Evolutionary conservation across 2,329 filamentous ascomycete species (phyloP).

Genomic region (Cercospora zeae-maydis): DNA sequence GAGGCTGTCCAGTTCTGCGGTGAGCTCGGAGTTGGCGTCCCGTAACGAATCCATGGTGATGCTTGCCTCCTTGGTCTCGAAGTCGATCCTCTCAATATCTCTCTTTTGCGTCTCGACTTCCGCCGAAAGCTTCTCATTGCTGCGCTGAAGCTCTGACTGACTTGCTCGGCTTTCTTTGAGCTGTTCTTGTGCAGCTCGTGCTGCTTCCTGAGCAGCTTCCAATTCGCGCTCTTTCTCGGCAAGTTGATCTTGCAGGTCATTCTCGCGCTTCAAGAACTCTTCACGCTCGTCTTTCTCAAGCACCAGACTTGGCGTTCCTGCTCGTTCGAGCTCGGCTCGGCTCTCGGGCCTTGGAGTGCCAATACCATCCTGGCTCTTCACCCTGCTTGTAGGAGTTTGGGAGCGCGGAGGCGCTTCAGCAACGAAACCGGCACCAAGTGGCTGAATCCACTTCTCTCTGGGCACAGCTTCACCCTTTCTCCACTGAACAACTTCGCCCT

Average conservation of each 20-base stretch:
- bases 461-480: slow-evolving; percentile 83
- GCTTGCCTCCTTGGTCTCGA: slow-evolving; percentile 92
- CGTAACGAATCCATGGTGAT: slow-evolving; percentile 98
- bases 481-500: slow-evolving; percentile 83
- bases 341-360: slow-evolving; percentile 58
- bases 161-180: slow-evolving; percentile 80
- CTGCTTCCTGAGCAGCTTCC: slow-evolving; percentile 70
- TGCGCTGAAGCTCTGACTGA: slow-evolving; percentile 75
- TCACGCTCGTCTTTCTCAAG: slow-evolving; percentile 96
- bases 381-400: slow-evolving; percentile 58
- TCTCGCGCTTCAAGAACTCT: slow-evolving; percentile 90
- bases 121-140: slow-evolving; percentile 80
- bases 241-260: slow-evolving; percentile 94
- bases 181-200: slow-evolving; percentile 83
- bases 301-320: slow-evolving; percentile 80
- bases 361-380: slow-evolving; percentile 47
- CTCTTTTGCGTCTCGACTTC: slow-evolving; percentile 93
- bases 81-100: slow-evolving; percentile 91
- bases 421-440: slow-evolving; percentile 51
- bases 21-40: slow-evolving; percentile 91
- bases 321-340: slow-evolving; percentile 67
- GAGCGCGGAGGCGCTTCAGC: slow-evolving; percentile 50
- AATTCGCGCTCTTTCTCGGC: slow-evolving; percentile 86
- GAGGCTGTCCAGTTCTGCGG: slow-evolving; percentile 84
- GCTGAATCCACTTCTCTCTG: slow-evolving; percentile 78